Evolutionary conservation across 176 grass and related monocot species (phyloP), one percentile per base, ranked within the genome.

Genomic region (Calamus simplicifolius): DNA sequence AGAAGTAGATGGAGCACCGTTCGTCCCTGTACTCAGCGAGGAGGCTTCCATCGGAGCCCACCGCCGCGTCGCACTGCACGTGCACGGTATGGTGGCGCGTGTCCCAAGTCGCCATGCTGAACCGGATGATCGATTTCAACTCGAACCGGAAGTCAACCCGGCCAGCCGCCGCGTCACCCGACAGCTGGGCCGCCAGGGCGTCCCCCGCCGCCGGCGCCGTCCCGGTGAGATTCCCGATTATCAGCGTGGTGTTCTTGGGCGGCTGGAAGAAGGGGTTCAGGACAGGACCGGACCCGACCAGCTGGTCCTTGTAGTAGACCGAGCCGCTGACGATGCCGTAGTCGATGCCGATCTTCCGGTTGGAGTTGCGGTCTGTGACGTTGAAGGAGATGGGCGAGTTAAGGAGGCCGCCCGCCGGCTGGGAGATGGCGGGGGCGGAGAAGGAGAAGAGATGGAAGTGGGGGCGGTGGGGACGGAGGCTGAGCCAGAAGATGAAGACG

Each of bases 401-500:
- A 3, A 56, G 19, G 16, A 69, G 79, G 8, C 29, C 78, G 15
- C 74, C 53, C 63, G 79, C 10, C 35, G 35, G 81, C 6, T 69
- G 35, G 58, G 64, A 64, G 55, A 79, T 15, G 51, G 29, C 75
- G 1, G 78, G 61, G 12, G 75, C 72, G 54, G 78, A 58, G 69
- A 96, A 90, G 30, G 82, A 68, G 19, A 3, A 0, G 27, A 91
- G 77, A 57, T 51, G 35, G 72, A 96, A 88, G 29, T 17, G 67
- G 15, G 92, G 92, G 2, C 72, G 74, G 65, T 96, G 92, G 19
- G 92, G 92, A 0, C 92, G 80, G 54, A 96, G 83, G 83, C 86
- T 96, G 50, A 96, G 81, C 92, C 92, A 96, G 38, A 82, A 77
- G 56, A 91, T 50, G 85, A 96, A 91, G 18, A 96, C 0, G 61